Evolutionary conservation across 371 early-diverging fungal species (phyloP).

Genomic region (Circinella minor): DNA sequence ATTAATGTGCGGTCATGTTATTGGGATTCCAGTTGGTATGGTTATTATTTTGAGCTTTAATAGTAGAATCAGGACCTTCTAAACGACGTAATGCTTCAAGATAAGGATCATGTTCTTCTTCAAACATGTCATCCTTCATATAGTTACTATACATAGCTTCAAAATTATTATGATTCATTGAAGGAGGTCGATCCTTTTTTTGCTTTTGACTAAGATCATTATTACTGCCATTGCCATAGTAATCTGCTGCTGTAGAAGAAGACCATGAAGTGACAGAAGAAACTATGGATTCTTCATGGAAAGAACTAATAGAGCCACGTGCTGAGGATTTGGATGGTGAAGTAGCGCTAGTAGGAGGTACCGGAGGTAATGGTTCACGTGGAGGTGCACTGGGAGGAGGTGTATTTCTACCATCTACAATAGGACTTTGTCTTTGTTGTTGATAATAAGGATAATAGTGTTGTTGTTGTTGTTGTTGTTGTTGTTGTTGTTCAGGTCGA

Average conservation of each 20-base stretch:
- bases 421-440: neutral
- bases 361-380: conserved; percentile 36
- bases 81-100: conserved; percentile 15
- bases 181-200: conserved; percentile 2
- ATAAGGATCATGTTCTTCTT: conserved; percentile 18
- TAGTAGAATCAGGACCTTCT: conserved; percentile 14
- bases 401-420: conserved; percentile 16
- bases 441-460: neutral
- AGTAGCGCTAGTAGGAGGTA: conserved; percentile 21
- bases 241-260: conserved; percentile 13
- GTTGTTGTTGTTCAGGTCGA: neutral
- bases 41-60: neutral
- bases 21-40: neutral
- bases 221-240: neutral
- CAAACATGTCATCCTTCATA: neutral
- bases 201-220: neutral
- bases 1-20: conserved; percentile 9
- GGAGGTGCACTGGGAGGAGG: conserved; percentile 36
- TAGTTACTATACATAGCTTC: conserved; percentile 19
- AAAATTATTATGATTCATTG: conserved; percentile 4
- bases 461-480: neutral
- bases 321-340: conserved; percentile 15
- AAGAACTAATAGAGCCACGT: conserved; percentile 20
- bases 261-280: conserved; percentile 33
- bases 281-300: conserved; percentile 4